phyloP scores from a whole-genome alignment of 179 eudicot species.

The Heliamphora pulchella region DNA sequence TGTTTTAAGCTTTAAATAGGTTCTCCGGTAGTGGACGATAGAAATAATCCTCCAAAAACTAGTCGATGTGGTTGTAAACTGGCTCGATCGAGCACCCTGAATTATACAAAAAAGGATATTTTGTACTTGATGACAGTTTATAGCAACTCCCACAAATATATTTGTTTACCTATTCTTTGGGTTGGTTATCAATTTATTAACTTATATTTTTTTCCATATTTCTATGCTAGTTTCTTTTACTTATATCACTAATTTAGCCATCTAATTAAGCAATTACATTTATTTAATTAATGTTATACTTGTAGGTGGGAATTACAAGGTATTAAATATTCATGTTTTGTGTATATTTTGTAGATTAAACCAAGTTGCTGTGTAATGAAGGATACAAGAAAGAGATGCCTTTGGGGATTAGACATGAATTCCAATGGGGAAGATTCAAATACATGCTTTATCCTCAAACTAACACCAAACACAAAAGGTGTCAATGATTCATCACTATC shows the following conservation, averaged over 20 bases:
- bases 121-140: no score
- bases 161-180: background rate
- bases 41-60: no score
- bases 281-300: background rate
- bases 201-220: background rate
- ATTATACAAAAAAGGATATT: no score
- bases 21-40: no score
- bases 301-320: background rate
- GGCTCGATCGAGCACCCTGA: no score
- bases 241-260: background rate
- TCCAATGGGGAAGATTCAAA: background rate
- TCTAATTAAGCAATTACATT: background rate
- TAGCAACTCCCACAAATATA: no score
- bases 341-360: conserved; percentile 5
- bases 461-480: background rate
- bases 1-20: no score
- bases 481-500: background rate
- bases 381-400: background rate
- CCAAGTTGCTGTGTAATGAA: background rate
- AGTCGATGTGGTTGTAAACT: no score
- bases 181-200: background rate
- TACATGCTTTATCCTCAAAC: background rate
- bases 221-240: background rate
- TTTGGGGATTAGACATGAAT: background rate
- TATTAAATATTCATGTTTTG: background rate